A percentile compares a stretch with the other conserved stretches of the same genome.
Conservation (phyloP, 192 early-diverging fungal species). For the Lunasporangiospora selenospora region DNA sequence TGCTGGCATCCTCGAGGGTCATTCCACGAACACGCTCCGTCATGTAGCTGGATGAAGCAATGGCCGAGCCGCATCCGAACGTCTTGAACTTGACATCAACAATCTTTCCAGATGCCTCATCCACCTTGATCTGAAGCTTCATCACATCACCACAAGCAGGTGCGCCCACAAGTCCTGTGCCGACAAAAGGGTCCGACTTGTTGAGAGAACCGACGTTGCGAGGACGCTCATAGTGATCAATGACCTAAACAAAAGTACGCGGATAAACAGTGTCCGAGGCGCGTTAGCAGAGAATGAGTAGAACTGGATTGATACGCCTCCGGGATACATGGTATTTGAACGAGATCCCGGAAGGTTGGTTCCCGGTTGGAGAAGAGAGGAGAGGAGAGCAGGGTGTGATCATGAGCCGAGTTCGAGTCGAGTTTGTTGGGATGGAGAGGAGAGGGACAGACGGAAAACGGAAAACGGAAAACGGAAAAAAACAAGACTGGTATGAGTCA, state of each 20-base stretch:
- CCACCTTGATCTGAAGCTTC: constrained; percentile 97
- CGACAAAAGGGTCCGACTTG: constrained; percentile 88
- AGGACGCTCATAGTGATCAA: constrained; percentile 97
- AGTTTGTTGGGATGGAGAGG: no score
- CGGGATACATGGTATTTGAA: no score
- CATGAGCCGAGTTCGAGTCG: no score
- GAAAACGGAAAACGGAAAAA: no score
- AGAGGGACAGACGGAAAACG: no score
- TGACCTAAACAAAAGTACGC: constrained; percentile 69
- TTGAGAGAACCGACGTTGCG: constrained; percentile 95
- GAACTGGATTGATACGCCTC: no score
- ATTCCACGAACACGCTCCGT: constrained; percentile 96
- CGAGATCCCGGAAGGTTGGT: no score
- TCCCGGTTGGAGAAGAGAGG: no score
- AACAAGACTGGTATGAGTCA: no score
- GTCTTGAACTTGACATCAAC: constrained; percentile 98
- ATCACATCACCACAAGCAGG: constrained; percentile 92
- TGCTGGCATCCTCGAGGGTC: constrained; percentile 87
- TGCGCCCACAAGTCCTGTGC: constrained; percentile 94
- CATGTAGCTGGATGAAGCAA: constrained; percentile 90
- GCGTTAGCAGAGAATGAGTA: no score
- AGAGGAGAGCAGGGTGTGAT: no score
- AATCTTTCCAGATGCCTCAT: constrained; percentile 90
- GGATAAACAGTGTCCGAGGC: no score
- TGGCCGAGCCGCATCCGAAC: constrained; percentile 97